Conservation (phyloP, 441 rosid genomes). For the Corymbia calophylla region DNA sequence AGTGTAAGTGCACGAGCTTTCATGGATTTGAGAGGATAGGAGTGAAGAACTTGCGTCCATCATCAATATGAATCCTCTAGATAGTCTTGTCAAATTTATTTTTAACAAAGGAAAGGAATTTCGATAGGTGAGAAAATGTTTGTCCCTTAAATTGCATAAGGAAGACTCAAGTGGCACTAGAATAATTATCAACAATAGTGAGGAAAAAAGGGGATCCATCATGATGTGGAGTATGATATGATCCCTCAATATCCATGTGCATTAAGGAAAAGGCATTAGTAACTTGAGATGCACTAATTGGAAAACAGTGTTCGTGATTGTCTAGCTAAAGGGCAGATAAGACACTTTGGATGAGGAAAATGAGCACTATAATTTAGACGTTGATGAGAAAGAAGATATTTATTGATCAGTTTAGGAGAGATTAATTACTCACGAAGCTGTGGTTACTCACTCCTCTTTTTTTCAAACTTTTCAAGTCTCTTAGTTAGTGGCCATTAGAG, state of each 20-base stretch:
- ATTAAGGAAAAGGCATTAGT: not conserved
- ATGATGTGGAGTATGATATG: not conserved
- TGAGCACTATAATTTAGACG: too few relatives aligned
- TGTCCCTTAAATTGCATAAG: not conserved
- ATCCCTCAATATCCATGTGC: not conserved
- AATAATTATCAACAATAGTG: not conserved
- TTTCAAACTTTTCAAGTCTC: too few relatives aligned
- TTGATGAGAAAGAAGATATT: not conserved
- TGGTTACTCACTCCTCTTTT: too few relatives aligned
- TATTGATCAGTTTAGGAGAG: too few relatives aligned
- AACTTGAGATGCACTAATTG: not conserved
- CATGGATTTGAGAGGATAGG: too few relatives aligned
- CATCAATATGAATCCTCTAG: too few relatives aligned
- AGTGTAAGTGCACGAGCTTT: too few relatives aligned
- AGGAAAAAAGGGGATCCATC: not conserved
- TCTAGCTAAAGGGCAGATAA: not conserved
- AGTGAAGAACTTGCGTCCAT: too few relatives aligned
- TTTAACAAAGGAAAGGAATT: too few relatives aligned
- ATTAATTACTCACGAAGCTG: too few relatives aligned
- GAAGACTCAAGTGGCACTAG: fast-evolving
- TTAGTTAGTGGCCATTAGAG: too few relatives aligned
- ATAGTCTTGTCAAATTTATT: too few relatives aligned
- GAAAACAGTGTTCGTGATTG: not conserved
- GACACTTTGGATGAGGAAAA: not conserved
- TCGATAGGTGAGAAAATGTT: not conserved